Percentiles rank a stretch among this genome's conserved stretches.
These are phyloP conservation scores for Ulota crispa DNA, from an alignment of 225 moss, liverwort and hornwort species.

Conservation along the genomic window DNA sequence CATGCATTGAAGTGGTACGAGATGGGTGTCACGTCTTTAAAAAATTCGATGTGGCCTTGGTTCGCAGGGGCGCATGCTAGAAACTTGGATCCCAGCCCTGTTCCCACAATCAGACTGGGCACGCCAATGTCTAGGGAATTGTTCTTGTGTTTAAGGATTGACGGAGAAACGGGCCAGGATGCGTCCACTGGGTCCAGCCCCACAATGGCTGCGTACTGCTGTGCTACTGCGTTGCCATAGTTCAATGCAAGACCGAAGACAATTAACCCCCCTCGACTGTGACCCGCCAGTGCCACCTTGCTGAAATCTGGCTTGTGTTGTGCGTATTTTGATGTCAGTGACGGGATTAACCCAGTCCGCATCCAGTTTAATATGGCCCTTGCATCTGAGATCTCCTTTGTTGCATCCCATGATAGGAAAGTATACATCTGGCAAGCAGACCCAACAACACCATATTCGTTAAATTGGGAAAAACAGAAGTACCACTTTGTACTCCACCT, in stretches of 20 bases:
- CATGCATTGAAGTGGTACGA: background rate
- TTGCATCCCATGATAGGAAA: accelerated
- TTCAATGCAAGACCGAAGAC: background rate
- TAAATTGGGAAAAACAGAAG: no score
- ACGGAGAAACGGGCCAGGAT: accelerated
- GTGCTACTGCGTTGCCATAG: background rate
- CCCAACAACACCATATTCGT: background rate
- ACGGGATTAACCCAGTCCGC: background rate
- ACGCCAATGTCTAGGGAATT: background rate
- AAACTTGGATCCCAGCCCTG: background rate
- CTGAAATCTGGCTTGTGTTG: background rate
- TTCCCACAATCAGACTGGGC: conserved; percentile 2
- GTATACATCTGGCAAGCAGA: conserved; percentile 1
- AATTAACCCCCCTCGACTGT: conserved; percentile 2
- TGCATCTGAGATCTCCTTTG: background rate
- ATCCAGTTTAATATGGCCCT: conserved; percentile 1
- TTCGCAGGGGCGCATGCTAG: background rate
- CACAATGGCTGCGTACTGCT: background rate
- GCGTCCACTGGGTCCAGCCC: conserved; percentile 4
- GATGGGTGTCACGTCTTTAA: accelerated
- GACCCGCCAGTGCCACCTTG: background rate
- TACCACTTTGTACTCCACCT: no score
- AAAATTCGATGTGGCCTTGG: background rate
- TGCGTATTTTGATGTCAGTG: background rate
- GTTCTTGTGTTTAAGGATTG: background rate